Percentiles rank a stretch among this genome's conserved stretches.
These are phyloP conservation scores for Tolypocladium tropicale DNA, from an alignment of 2,329 filamentous ascomycete species.

Conservation along the genomic window DNA sequence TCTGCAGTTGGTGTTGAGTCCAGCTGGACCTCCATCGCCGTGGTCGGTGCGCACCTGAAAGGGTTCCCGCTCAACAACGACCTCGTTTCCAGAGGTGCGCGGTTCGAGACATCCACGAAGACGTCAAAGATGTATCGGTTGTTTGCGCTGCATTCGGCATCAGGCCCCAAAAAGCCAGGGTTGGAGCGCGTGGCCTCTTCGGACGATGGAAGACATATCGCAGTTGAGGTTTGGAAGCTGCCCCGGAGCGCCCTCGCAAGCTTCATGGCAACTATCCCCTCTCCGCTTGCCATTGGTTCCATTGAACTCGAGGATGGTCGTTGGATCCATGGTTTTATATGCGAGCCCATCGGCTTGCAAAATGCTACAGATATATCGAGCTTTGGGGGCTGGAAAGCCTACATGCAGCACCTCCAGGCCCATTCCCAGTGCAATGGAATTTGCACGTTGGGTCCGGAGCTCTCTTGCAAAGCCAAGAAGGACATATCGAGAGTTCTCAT, in stretches of 20 bases:
- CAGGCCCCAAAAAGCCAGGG: constrained; percentile 18
- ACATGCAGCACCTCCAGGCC: constrained; percentile 5
- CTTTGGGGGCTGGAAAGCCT: constrained; percentile 21
- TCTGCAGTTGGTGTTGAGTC: background rate
- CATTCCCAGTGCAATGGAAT: constrained; percentile 1
- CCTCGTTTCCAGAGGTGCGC: constrained; percentile 18
- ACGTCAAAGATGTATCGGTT: constrained; percentile 20
- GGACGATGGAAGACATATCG: constrained; percentile 15
- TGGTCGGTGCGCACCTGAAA: constrained; percentile 24
- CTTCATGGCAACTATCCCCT: constrained; percentile 21
- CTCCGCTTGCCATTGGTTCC: constrained; percentile 23
- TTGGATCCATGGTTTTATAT: constrained; percentile 26
- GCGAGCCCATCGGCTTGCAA: constrained; percentile 21
- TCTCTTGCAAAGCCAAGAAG: background rate
- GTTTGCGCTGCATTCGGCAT: constrained; percentile 13
- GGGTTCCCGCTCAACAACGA: constrained; percentile 24
- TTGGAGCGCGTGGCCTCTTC: constrained; percentile 14
- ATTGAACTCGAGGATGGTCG: constrained; percentile 21
- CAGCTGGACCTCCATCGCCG: constrained; percentile 13
- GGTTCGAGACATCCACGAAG: constrained; percentile 11
- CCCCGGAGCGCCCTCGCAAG: constrained; percentile 16
- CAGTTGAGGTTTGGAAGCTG: constrained; percentile 25
- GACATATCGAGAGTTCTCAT: constrained; percentile 38
- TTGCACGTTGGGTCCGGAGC: background rate
- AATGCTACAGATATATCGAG: constrained; percentile 20